Conservation (phyloP, 805 yeast genomes). For the Yarrowia sp. region DNA sequence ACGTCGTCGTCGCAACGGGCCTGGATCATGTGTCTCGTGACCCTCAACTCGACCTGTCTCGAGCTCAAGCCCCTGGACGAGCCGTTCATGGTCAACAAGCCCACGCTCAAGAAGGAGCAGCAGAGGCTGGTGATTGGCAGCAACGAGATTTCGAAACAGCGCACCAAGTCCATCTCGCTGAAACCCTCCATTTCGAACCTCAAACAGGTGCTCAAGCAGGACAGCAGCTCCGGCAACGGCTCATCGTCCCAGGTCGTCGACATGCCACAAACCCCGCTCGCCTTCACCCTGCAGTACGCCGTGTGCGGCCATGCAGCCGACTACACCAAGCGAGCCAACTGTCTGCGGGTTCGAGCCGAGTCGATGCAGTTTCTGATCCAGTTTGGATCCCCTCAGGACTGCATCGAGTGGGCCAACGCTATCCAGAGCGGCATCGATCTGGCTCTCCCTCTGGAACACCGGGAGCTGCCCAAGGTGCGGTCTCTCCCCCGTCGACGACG, state of each 20-base stretch:
- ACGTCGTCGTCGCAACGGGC: constrained; percentile 13
- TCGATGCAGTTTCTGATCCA: constrained; percentile 79
- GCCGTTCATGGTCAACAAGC: constrained; percentile 38
- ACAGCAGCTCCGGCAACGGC: constrained; percentile 24
- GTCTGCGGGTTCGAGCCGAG: constrained; percentile 79
- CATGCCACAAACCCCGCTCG: constrained; percentile 42
- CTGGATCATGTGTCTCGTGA: constrained; percentile 27
- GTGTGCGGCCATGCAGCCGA: constrained; percentile 86
- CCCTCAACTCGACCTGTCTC: constrained; percentile 37
- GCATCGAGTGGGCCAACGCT: constrained; percentile 80
- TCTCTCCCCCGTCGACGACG: constrained; percentile 73
- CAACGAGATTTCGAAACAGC: neutral
- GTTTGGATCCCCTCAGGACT: constrained; percentile 65
- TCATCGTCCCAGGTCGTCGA: neutral
- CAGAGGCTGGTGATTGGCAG: constrained; percentile 25
- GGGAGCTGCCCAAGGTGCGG: constrained; percentile 77
- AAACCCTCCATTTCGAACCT: constrained; percentile 33
- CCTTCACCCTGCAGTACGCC: constrained; percentile 84
- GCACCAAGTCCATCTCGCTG: constrained; percentile 19
- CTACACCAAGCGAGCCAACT: constrained; percentile 72
- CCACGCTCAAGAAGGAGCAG: constrained; percentile 24
- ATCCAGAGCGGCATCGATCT: constrained; percentile 79
- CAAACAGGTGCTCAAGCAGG: constrained; percentile 29
- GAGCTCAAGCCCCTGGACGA: constrained; percentile 30
- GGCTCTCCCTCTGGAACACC: constrained; percentile 72